Evolutionary conservation across 768 basidiomycete species (phyloP), one percentile per base, ranked within the genome.

Genomic region (Pseudohyphozyma bogoriensis): DNA sequence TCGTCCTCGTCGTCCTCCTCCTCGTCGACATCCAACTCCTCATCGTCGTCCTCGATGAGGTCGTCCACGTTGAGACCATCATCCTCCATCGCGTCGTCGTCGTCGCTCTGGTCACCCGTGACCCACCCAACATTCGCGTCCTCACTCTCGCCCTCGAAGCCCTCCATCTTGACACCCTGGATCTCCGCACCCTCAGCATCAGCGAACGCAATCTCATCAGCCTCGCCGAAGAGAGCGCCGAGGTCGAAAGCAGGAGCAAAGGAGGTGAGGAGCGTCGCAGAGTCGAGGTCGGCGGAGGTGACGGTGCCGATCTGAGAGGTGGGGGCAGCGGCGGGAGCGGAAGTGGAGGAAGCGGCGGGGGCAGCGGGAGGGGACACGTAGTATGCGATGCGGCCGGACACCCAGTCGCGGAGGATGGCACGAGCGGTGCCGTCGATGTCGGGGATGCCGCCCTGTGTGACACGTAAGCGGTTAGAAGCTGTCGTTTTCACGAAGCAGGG

Each of bases 371-470:
- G 89, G 2, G 77, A 72, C 6, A 89, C 87, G 75, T 79, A 87
- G 75, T 88, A 97, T 0, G 88, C 86, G 15, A 96, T 93, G 7
- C 69, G 65, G 31, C 95, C 90, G 59, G 88, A 83, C 69, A 96
- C 96, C 92, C 93, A 99, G 71, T 99, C 91, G 51, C 78, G 81
- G 1, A 96, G 74, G 28, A 96, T 80, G 18, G 85, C 82, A 35
- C 88, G 83, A 0, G 92, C 89, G 0, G 89, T 81, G 9, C 85
- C 78, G 45, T 85, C 81, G 35, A 92, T 73, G 73, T 96, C 90
- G 2, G 93, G 92, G 0, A 89, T 85, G 51, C 93, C 93, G 33
- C 91, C 91, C 86, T 88, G 65, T n/a, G n/a, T n/a, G n/a, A n/a
- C n/a, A 5, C 26, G 20, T 24, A 49, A 51, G 32, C 39, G 28